phyloP scores from a whole-genome alignment of 169 alveolate genomes.

The Condylostoma magnum region DNA sequence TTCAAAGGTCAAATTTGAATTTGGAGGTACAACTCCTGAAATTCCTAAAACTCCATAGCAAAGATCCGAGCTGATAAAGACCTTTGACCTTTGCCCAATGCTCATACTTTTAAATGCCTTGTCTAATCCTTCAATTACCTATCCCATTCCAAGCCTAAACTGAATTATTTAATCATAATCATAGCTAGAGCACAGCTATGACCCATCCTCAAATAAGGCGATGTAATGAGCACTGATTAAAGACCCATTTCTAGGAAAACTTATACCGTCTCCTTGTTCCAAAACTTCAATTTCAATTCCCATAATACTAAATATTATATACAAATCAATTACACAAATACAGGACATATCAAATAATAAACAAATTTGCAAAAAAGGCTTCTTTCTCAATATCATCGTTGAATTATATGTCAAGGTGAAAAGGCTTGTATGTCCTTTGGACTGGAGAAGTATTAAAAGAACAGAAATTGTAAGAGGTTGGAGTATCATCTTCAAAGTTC shows the following conservation, averaged over 20 bases:
- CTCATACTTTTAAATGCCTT: constrained; percentile 24
- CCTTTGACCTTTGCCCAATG: constrained; percentile 33
- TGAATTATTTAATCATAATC: constrained; percentile 29
- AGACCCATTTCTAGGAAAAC: constrained; percentile 37
- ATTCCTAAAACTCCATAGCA: constrained; percentile 44
- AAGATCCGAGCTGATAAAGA: constrained; percentile 18
- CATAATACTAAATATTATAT: constrained; percentile 8
- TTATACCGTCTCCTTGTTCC: constrained; percentile 39
- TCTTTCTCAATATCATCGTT: no score
- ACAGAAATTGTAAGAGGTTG: no score
- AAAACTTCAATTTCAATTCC: constrained; percentile 31
- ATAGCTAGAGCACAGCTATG: constrained; percentile 31
- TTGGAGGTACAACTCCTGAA: constrained; percentile 42
- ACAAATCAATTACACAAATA: no score
- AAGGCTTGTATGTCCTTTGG: no score
- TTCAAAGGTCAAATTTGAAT: constrained; percentile 39
- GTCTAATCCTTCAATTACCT: constrained; percentile 44
- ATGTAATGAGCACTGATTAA: constrained; percentile 32
- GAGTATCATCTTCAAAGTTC: no score
- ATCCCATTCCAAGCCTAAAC: constrained; percentile 42
- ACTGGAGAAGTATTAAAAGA: no score
- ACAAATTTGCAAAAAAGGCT: no score
- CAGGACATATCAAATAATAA: no score
- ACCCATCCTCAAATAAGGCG: constrained; percentile 39
- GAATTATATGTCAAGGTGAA: no score